Percentiles rank a stretch among this genome's conserved stretches.
These are phyloP conservation scores for Fraxinus xanthoxyloides DNA, from an alignment of 305 asterid genomes.

Conservation along the genomic window DNA sequence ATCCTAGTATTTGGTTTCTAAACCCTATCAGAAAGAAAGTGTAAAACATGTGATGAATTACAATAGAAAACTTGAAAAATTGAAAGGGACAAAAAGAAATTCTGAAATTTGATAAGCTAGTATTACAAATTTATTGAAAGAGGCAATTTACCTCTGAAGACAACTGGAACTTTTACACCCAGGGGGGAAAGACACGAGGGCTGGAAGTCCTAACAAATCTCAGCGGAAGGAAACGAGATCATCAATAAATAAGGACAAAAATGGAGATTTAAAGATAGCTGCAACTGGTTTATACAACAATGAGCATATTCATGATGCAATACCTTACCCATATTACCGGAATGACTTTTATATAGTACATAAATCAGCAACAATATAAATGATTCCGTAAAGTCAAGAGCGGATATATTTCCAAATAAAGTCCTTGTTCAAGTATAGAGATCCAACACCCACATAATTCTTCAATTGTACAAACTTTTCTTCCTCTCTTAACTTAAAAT, in stretches of 20 bases:
- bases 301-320: background rate
- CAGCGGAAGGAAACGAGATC: constrained; percentile 15
- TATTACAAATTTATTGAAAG: constrained; percentile 9
- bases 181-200: constrained; percentile 74
- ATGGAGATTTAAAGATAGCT: constrained; percentile 2
- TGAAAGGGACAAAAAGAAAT: background rate
- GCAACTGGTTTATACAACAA: background rate
- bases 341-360: constrained; percentile 6
- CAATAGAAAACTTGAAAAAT: background rate
- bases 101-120: background rate
- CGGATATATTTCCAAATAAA: background rate
- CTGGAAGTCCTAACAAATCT: constrained; percentile 69
- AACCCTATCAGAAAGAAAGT: constrained; percentile 8
- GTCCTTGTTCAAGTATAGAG: constrained; percentile 2
- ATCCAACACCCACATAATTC: constrained; percentile 3
- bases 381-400: constrained; percentile 4
- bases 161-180: constrained; percentile 84
- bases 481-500: background rate
- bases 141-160: constrained; percentile 57
- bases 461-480: background rate
- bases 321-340: constrained; percentile 1
- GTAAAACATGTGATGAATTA: background rate
- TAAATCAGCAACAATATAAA: constrained; percentile 4
- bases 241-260: background rate
- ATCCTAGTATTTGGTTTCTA: constrained; percentile 3